Base-by-base conservation (phyloP, 139 green algal genomes). In the Dunaliella primolecta region DNA sequence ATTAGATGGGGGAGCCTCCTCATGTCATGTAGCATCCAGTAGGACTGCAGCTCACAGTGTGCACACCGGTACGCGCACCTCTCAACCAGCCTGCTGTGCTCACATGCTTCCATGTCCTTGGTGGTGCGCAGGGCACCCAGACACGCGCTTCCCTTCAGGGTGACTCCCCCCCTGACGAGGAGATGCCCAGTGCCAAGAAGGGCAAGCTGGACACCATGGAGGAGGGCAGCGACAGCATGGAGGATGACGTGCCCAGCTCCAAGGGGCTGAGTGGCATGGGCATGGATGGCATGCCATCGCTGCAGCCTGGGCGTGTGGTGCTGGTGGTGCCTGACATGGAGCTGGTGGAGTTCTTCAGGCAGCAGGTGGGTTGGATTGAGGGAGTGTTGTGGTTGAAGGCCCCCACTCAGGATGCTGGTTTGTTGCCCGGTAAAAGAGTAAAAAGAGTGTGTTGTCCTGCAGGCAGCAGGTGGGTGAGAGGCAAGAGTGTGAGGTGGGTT, bases 301-400 rank as follows among this genome's bases (percentile, higher is more conserved):
- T 89, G n/a, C 1, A 75, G n/a, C 23, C 82, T 46, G 89, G 89
- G n/a, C 86, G 89, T 30, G 86, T 92, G 57, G 90, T 92, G 56
- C 89, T 92, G 24, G 84, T 79, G 35, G 86, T 92, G 55, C 83
- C 86, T 11, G 88, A 90, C 82, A 87, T 89, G 38, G 81, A 55
- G 74, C 88, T 92, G 84, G 86, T 92, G 2, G 86, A 92, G 78
- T 90, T 87, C 57, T 92, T 92, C 84, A 84, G 88, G 0, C 80
- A 89, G 76, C 46, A 75, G 36, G 78, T 83, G 36, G 23, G 76
- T 2, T 38, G 2, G 21, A 7, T 38, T 38, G 31, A 81, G 31
- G 76, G 72, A 20, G 72, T n/a, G n/a, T n/a, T n/a, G n/a, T n/a
- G n/a, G n/a, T n/a, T n/a, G n/a, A n/a, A 74, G 24, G 57, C 21